Conservation (phyloP, 257 asterid genomes). For the Solanum corneliomulleri region DNA sequence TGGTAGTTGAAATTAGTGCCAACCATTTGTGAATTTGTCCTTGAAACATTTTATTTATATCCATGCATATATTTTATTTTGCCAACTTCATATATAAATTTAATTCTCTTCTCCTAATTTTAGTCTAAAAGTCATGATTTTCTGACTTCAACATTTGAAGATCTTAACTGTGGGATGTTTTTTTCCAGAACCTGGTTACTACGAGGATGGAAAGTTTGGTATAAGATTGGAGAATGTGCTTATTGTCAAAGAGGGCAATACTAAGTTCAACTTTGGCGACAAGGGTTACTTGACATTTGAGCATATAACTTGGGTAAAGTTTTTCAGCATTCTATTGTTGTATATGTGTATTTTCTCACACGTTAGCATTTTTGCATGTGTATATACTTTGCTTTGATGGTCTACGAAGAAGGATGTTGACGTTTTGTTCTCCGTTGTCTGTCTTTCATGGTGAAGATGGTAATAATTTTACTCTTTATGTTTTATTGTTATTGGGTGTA, state of each 20-base stretch:
- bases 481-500: constrained; percentile 12
- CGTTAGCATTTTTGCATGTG: not conserved
- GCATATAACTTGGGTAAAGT: constrained; percentile 88
- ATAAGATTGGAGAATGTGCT: constrained; percentile 93
- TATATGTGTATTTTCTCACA: not conserved
- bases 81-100: not conserved
- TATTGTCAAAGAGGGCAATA: constrained; percentile 66
- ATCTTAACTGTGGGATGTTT: not conserved
- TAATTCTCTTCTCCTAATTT: not conserved
- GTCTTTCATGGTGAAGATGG: not conserved
- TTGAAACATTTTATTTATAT: not conserved
- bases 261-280: constrained; percentile 83
- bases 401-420: not conserved
- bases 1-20: not conserved
- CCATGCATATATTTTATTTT: not conserved
- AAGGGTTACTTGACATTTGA: constrained; percentile 73
- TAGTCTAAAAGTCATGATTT: not conserved
- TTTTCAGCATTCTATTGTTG: constrained; percentile 3
- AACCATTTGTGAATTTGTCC: not conserved
- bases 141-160: not conserved
- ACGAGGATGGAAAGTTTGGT: constrained; percentile 94
- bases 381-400: not conserved
- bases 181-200: constrained; percentile 88
- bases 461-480: not conserved
- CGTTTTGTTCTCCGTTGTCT: not conserved